Conservation (phyloP, 352 stramenopile species). For the Pythium aphanidermatum region DNA sequence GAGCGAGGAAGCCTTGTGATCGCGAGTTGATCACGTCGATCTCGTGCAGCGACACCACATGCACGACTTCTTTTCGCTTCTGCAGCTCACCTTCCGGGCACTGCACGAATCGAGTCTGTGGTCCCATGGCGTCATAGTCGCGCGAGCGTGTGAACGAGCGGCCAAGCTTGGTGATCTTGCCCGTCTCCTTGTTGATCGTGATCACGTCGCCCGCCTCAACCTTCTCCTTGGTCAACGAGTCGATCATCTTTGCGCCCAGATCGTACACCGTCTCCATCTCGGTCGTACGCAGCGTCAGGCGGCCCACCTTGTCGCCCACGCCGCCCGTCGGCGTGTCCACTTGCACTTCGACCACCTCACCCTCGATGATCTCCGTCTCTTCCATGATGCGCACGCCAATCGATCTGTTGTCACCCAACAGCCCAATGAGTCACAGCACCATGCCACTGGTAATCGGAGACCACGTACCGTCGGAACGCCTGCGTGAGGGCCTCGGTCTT, state of each 20-base stretch:
- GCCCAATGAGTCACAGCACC: too few relatives aligned
- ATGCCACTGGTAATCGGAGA: not conserved
- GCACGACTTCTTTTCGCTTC: conserved; percentile 98
- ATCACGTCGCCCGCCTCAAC: conserved; percentile 98
- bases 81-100: conserved; percentile 96
- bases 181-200: conserved; percentile 99
- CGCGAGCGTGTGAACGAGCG: conserved; percentile 95
- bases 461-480: conserved; percentile 86
- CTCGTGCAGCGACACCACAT: conserved; percentile 97
- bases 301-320: conserved; percentile 80
- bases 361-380: conserved; percentile 99
- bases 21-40: conserved; percentile 99
- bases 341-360: conserved; percentile 99
- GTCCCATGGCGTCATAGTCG: conserved; percentile 99
- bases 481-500: conserved; percentile 99
- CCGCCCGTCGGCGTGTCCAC: conserved; percentile 88
- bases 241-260: conserved; percentile 99
- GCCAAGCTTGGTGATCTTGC: conserved; percentile 98
- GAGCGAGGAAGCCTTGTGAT: conserved; percentile 97
- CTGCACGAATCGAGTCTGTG: conserved; percentile 82
- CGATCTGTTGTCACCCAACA: conserved; percentile 31
- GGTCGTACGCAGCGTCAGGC: conserved; percentile 97
- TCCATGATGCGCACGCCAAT: conserved; percentile 99
- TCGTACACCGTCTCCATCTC: conserved; percentile 99
- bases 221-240: conserved; percentile 98